Evolutionary conservation across 352 stramenopile genomes (phyloP), one percentile per base, ranked within the genome.

Genomic region (Thalassiosira mediterranea): DNA sequence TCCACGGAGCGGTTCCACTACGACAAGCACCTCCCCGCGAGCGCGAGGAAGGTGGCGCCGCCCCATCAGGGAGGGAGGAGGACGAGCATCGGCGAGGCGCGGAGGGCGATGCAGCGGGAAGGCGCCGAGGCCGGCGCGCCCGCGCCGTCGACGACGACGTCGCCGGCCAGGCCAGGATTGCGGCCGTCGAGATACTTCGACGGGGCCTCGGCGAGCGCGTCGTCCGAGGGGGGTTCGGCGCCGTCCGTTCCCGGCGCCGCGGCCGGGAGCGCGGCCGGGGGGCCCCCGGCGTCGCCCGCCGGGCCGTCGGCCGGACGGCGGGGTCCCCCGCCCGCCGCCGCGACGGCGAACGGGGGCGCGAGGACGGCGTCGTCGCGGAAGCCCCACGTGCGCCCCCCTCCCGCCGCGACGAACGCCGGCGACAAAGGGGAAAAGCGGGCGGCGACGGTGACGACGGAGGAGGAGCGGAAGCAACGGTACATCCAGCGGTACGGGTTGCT

Each of bases 401-500:
- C n/a, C n/a, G 21, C 21, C 8, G 37, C 15, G 37, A 44, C 37
- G 19, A 56, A 56, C 21, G 23, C 29, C 29, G 23, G 23, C 10
- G 53, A 8, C 38, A 61, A 13, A 26, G 28, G 17, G 10, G 15
- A 52, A 13, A 49, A 47, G 48, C 29, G 38, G 56, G 47, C 34
- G 21, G 29, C 17, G 47, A n/a, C 31, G 15, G n/a, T n/a, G n/a
- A 5, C 60, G 32, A 13, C 38, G 37, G 48, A 60, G 5, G 62
- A 71, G 29, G 28, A 44, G 34, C 60, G 13, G 13, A 61, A 71
- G 62, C 62, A 71, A 44, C 49, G 52, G 28, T 70, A 70, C 29
- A 70, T 70, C 26, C 13, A 60, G 49, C 46, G 23, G 29, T 49
- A 70, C 48, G 60, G 60, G 25, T 34, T 70, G 0, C 46, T 60